phyloP scores from a whole-genome alignment of 768 basidiomycete genomes.

The Suillus sp. region DNA sequence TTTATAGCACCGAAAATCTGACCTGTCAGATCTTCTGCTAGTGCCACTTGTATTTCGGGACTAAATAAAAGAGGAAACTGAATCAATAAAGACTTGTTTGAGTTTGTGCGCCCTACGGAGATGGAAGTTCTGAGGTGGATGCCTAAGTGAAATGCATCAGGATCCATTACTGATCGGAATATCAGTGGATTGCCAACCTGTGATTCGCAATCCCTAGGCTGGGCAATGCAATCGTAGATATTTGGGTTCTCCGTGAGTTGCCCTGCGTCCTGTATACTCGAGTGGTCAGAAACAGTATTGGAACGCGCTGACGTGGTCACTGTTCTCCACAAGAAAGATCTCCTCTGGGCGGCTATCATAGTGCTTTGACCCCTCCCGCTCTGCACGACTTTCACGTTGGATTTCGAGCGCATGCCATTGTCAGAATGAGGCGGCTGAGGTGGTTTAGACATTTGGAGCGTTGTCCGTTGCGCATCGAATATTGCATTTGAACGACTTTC shows the following conservation, averaged over 20 bases:
- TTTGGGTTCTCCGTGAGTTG: too few species aligned
- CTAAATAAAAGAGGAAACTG: neutral
- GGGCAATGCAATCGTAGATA: too few species aligned
- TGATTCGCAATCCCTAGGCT: too few species aligned
- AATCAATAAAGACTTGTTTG: neutral
- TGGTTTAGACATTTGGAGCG: neutral
- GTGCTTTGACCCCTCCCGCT: neutral
- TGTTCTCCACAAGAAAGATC: neutral
- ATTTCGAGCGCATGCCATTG: too few species aligned
- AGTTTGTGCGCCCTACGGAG: neutral
- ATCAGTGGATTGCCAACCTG: too few species aligned
- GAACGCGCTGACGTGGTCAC: neutral
- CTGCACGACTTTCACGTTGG: neutral
- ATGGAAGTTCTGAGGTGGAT: neutral
- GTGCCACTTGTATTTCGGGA: neutral
- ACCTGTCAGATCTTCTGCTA: conserved; percentile 1
- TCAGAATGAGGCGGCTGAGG: too few species aligned
- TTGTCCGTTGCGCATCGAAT: neutral
- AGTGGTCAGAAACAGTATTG: too few species aligned
- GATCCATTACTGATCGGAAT: neutral
- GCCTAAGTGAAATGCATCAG: neutral
- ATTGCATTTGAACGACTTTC: neutral
- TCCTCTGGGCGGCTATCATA: neutral
- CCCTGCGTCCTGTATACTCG: too few species aligned
- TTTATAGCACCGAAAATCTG: neutral